Percentiles rank a stretch among this genome's conserved stretches.
Conservation (phyloP, 805 yeast species). For the Sugiyamaella smithiae region DNA sequence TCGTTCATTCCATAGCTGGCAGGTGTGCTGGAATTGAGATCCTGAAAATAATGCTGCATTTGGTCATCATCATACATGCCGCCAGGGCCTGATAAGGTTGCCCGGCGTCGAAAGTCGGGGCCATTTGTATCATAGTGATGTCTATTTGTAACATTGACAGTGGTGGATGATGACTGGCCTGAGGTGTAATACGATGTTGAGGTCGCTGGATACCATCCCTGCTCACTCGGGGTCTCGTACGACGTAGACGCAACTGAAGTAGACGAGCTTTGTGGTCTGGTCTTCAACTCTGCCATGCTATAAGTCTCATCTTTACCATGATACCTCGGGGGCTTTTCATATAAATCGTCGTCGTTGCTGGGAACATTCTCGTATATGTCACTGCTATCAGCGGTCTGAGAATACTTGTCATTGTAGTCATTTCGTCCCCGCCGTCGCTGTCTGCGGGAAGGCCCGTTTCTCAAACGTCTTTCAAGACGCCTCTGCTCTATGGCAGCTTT, state of each 20-base stretch:
- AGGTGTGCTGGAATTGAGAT: constrained; percentile 5
- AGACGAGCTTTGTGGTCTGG: not conserved
- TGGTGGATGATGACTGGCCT: constrained; percentile 16
- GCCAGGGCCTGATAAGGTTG: not conserved
- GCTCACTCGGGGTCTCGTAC: not conserved
- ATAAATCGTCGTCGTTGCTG: constrained; percentile 13
- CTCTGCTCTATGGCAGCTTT: constrained; percentile 15
- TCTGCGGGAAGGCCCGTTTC: constrained; percentile 15
- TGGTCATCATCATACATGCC: constrained; percentile 3
- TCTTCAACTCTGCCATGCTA: not conserved
- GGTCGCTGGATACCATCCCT: not conserved
- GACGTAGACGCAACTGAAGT: not conserved
- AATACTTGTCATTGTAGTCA: not conserved
- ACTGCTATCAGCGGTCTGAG: constrained; percentile 1
- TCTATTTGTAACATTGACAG: not conserved
- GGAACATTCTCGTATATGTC: not conserved
- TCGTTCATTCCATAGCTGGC: not conserved
- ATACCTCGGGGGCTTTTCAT: constrained; percentile 12
- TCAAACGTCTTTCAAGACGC: constrained; percentile 20
- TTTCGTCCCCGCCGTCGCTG: constrained; percentile 2
- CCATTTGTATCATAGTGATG: not conserved
- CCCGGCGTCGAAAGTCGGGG: constrained; percentile 1
- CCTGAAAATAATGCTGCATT: constrained; percentile 6
- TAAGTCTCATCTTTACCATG: not conserved
- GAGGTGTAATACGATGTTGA: constrained; percentile 18